A percentile compares a stretch with the other conserved stretches of the same genome.
Conservation (phyloP, 495 filamentous ascomycete species). For the Rhypophila decipiens region DNA sequence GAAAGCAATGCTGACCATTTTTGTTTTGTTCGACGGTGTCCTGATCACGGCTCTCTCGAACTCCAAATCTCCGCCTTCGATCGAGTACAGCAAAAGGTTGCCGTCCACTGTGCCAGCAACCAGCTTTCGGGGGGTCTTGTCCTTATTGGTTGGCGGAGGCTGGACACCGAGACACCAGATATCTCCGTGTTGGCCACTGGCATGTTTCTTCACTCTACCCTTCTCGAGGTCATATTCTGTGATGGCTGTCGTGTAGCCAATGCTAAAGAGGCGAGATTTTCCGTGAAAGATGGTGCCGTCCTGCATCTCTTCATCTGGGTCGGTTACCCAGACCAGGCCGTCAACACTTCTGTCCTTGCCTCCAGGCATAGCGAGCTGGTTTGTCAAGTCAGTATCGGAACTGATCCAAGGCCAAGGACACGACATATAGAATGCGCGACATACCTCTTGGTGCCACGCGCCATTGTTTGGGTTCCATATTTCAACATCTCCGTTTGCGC, state of each 20-base stretch:
- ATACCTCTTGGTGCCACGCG: constrained; percentile 89
- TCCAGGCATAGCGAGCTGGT: constrained; percentile 69
- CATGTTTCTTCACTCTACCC: constrained; percentile 68
- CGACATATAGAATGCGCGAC: no score
- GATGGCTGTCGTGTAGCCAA: constrained; percentile 84
- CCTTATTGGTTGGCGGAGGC: constrained; percentile 39
- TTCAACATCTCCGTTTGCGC: constrained; percentile 93
- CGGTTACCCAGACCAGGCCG: constrained; percentile 87
- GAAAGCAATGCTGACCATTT: constrained; percentile 84
- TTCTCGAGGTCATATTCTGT: constrained; percentile 91
- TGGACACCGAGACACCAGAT: constrained; percentile 96
- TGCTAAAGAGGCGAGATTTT: constrained; percentile 84
- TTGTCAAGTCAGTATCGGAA: no score
- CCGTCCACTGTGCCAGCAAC: constrained; percentile 91
- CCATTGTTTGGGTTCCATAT: constrained; percentile 92
- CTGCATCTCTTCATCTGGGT: constrained; percentile 61
- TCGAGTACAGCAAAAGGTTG: constrained; percentile 76
- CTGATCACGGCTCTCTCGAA: constrained; percentile 64
- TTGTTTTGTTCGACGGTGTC: constrained; percentile 70
- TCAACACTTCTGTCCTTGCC: constrained; percentile 85
- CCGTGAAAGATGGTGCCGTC: constrained; percentile 58
- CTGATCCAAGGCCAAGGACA: no score
- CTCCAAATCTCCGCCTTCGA: constrained; percentile 68
- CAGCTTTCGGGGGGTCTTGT: constrained; percentile 42
- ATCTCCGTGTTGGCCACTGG: constrained; percentile 88